Percentiles rank a stretch among this genome's conserved stretches.
phyloP scores from a whole-genome alignment of 352 stramenopile genomes.

The Globisporangium megalacanthum region DNA sequence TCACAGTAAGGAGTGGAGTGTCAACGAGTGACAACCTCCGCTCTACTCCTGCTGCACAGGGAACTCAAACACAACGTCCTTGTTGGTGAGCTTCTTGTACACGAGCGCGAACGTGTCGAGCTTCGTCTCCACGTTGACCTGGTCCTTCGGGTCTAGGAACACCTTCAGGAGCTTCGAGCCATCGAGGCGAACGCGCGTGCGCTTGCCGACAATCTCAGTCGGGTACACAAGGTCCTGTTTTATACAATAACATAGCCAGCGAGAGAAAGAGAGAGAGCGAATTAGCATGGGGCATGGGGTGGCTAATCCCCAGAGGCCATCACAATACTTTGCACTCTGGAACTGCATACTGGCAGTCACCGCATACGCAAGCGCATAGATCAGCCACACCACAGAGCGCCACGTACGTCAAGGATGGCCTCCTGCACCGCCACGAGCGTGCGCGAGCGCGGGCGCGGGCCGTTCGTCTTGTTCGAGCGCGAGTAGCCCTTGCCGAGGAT shows the following conservation, averaged over 20 bases:
- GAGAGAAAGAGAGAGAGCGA: conserved; percentile 12
- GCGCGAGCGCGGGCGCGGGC: conserved; percentile 93
- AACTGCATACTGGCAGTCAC: not conserved
- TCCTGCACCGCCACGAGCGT: conserved; percentile 99
- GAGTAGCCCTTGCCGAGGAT: conserved; percentile 98
- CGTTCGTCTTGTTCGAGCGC: conserved; percentile 93
- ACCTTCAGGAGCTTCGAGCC: conserved; percentile 98
- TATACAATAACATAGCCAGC: conserved; percentile 6
- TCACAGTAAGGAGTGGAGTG: too few species aligned
- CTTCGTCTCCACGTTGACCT: conserved; percentile 99
- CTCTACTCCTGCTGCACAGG: conserved; percentile 85
- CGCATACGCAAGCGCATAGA: not conserved
- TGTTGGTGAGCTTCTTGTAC: conserved; percentile 99
- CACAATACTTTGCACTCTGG: conserved; percentile 52
- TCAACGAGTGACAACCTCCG: conserved; percentile 8
- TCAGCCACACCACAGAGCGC: not conserved
- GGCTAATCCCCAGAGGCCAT: conserved; percentile 88
- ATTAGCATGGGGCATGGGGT: conserved; percentile 87
- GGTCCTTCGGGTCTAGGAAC: conserved; percentile 97
- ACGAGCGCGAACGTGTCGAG: conserved; percentile 99
- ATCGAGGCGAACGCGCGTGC: conserved; percentile 96
- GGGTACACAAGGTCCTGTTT: conserved; percentile 97
- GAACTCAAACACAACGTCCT: conserved; percentile 99
- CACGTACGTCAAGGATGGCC: conserved; percentile 96
- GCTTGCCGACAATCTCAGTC: conserved; percentile 99